Base-by-base conservation (phyloP, 1,284 basidiomycete species). In the Fomitiporia mediterranea region DNA sequence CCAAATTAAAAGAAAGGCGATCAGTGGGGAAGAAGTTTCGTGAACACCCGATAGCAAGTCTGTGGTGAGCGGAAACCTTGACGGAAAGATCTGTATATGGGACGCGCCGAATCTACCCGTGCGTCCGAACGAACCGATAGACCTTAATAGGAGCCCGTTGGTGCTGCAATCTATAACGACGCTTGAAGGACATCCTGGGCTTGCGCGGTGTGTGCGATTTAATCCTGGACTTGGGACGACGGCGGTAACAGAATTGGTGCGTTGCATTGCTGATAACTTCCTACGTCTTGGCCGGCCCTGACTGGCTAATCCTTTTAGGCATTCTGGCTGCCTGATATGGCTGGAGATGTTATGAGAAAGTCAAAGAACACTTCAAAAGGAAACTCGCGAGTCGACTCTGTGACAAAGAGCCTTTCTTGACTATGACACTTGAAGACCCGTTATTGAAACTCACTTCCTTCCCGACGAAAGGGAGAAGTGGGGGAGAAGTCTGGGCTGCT, bases 31-130 rank as follows among this genome's bases (percentile, higher is more conserved):
- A 69, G 95, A 97, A 71, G 86, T 94, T 1, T 81, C 80, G 15
- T 98, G 92, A 91, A 94, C 91, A 2, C 90, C 92, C 0, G 94
- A 98, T 68, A 92, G 91, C 68, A 89, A 89, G 65, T 98, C 82
- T 65, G 78, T 97, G 25, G 68, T 96, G 2, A 81, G 86, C 50
- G 91, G 91, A 28, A 93, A 91, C 56, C 76, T 89, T 37, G 85
- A 94, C 65, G 94, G 93, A 42, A 84, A 81, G 63, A 75, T 95
- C 8, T 71, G 80, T 46, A 72, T 94, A 15, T 97, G 93, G 93
- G 91, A 95, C 65, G 69, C 84, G 46, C 82, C 84, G 59, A 77
- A 77, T 59, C 66, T 90, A 49, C 80, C 78, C 3, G 58, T 68
- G 35, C 74, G 74, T 57, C 66, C 74, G 8, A 53, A 59, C 38